Conservation (phyloP, 108 stramenopile species). For the Aurantiochytrium sp. region DNA sequence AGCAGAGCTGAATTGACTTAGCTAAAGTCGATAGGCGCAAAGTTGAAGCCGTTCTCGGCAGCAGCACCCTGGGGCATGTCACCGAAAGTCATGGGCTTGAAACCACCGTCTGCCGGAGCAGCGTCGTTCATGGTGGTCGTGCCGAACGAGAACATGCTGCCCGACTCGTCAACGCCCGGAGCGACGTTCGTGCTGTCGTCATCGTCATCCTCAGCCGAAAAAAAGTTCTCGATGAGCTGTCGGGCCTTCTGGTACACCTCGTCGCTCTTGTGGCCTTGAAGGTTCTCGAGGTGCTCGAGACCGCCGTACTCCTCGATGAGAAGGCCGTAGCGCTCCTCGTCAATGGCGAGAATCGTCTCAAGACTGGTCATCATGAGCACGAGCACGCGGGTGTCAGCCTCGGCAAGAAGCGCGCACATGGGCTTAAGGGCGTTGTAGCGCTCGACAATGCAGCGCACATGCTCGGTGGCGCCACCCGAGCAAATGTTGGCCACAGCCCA, state of each 20-base stretch:
- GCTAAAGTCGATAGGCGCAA: background rate
- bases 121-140: background rate
- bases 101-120: background rate
- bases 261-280: constrained; percentile 69
- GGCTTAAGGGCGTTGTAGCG: constrained; percentile 52
- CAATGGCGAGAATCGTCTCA: constrained; percentile 28
- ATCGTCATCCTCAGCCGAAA: constrained; percentile 67
- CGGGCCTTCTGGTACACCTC: constrained; percentile 63
- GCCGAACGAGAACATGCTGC: constrained; percentile 2
- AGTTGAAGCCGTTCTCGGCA: background rate
- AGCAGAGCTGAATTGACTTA: background rate
- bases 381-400: constrained; percentile 52
- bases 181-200: background rate
- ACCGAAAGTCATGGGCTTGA: background rate
- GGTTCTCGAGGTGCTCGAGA: constrained; percentile 61
- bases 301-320: constrained; percentile 54
- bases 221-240: constrained; percentile 63
- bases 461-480: constrained; percentile 49
- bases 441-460: constrained; percentile 57
- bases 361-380: constrained; percentile 64
- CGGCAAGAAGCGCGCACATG: constrained; percentile 57
- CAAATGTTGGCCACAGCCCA: constrained; percentile 73
- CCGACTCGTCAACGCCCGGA: background rate
- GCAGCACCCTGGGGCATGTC: constrained; percentile 16
- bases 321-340: background rate